These are phyloP conservation scores for Cicer yamashitae DNA, from an alignment of 306 rosid genomes.

Conservation along the genomic window DNA sequence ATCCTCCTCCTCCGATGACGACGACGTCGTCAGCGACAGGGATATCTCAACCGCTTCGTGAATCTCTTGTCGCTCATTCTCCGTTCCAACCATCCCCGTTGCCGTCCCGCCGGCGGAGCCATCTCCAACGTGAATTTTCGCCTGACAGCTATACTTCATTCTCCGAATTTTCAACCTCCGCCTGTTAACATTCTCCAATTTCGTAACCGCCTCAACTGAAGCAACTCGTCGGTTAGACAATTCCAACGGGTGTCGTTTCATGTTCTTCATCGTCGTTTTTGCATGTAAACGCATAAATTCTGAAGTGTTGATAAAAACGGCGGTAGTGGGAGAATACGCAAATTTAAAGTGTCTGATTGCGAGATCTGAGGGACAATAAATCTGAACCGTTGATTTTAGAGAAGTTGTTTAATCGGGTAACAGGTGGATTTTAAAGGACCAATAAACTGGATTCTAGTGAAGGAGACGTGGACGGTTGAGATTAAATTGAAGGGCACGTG, in stretches of 20 bases:
- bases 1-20: constrained; percentile 41
- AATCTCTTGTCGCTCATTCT: constrained; percentile 16
- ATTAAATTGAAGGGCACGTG: constrained; percentile 54
- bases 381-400: constrained; percentile 45
- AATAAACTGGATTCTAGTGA: constrained; percentile 45
- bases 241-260: constrained; percentile 16
- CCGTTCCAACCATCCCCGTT: not conserved
- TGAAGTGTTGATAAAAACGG: constrained; percentile 6
- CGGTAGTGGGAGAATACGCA: not conserved
- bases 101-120: constrained; percentile 8
- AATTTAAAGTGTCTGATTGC: constrained; percentile 39
- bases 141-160: constrained; percentile 55
- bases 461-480: constrained; percentile 76
- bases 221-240: constrained; percentile 14
- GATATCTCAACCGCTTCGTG: constrained; percentile 47
- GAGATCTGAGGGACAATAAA: constrained; percentile 38
- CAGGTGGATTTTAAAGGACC: constrained; percentile 55
- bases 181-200: constrained; percentile 43
- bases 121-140: constrained; percentile 43
- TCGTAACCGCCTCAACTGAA: not conserved
- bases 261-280: constrained; percentile 30
- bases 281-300: constrained; percentile 22
- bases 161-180: constrained; percentile 54
- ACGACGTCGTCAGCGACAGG: constrained; percentile 41
- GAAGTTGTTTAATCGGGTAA: constrained; percentile 40